A percentile compares a stretch with the other conserved stretches of the same genome.
Conservation (phyloP, 2,329 filamentous ascomycete genomes). For the Corinectria fuckeliana region DNA sequence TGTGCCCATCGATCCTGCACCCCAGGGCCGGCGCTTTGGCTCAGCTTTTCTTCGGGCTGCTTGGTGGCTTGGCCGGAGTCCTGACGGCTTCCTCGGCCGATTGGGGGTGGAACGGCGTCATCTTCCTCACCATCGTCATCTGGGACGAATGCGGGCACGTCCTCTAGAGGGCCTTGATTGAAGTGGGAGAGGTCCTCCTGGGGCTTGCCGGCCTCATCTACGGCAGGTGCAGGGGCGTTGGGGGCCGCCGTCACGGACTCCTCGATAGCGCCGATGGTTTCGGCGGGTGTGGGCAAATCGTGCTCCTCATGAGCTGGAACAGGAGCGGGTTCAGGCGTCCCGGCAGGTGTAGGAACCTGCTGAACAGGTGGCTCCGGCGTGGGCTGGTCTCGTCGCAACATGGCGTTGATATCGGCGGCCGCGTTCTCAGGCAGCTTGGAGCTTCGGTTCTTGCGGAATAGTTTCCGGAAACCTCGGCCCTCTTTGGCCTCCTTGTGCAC, state of each 20-base stretch:
- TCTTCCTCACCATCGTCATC: slow-evolving; percentile 59
- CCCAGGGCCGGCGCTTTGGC: slow-evolving; percentile 42
- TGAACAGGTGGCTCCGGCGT: slow-evolving; percentile 34
- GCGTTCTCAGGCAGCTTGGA: slow-evolving; percentile 65
- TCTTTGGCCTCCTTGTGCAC: slow-evolving; percentile 61
- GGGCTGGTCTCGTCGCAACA: slow-evolving; percentile 52
- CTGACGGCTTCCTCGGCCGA: slow-evolving; percentile 49
- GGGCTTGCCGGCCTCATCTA: slow-evolving; percentile 33
- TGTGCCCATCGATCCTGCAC: slow-evolving; percentile 88
- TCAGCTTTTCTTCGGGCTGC: slow-evolving; percentile 44
- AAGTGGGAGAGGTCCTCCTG: slow-evolving; percentile 61
- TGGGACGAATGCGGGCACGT: slow-evolving; percentile 85
- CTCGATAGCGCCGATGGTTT: not conserved
- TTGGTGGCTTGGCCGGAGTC: slow-evolving; percentile 35
- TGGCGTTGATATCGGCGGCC: slow-evolving; percentile 56
- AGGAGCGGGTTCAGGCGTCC: slow-evolving; percentile 38
- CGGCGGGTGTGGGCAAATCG: not conserved
- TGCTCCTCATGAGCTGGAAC: slow-evolving; percentile 34
- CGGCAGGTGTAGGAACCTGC: slow-evolving; percentile 34
- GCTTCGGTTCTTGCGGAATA: slow-evolving; percentile 69
- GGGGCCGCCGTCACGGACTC: slow-evolving; percentile 5
- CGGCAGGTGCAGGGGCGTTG: slow-evolving; percentile 22
- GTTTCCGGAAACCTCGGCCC: slow-evolving; percentile 64
- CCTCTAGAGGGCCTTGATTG: slow-evolving; percentile 85
- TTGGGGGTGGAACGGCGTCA: slow-evolving; percentile 59